phyloP scores from a whole-genome alignment of 1,284 basidiomycete genomes.

The Sparassis latifolia region DNA sequence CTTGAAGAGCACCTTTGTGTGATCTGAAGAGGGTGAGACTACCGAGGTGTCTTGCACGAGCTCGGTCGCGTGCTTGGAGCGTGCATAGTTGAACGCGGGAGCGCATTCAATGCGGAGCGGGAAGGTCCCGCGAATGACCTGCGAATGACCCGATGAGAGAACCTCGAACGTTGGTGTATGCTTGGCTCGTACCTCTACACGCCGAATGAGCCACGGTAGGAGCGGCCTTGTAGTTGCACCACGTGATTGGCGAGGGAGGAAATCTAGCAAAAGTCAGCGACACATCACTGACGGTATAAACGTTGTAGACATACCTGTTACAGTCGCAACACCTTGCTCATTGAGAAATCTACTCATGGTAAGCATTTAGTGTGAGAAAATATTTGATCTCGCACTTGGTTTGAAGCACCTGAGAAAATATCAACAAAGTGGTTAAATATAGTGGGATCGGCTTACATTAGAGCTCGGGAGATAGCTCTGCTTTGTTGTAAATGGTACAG shows the following conservation, averaged over 20 bases:
- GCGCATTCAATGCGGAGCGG: conserved; percentile 81
- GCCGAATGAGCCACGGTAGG: conserved; percentile 83
- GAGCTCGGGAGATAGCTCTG: conserved; percentile 86
- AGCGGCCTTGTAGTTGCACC: conserved; percentile 48
- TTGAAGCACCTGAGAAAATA: conserved; percentile 51
- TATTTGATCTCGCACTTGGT: conserved; percentile 48
- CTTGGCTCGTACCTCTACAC: conserved; percentile 57
- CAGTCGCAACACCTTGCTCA: conserved; percentile 71
- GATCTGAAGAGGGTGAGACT: conserved; percentile 15
- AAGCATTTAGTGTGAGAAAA: not conserved
- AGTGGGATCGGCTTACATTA: conserved; percentile 46
- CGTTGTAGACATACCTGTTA: conserved; percentile 49
- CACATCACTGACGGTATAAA: too few species aligned
- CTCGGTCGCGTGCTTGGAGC: conserved; percentile 60
- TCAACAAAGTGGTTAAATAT: conserved; percentile 2
- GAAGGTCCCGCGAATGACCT: conserved; percentile 74
- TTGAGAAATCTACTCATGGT: conserved; percentile 57
- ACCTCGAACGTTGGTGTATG: not conserved
- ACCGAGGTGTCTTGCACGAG: conserved; percentile 30
- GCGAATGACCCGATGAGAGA: not conserved
- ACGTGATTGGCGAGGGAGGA: conserved; percentile 61
- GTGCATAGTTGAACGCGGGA: conserved; percentile 91
- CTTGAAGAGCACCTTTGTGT: conserved; percentile 66
- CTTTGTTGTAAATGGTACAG: conserved; percentile 62
- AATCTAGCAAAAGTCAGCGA: conserved; percentile 40